Conservation (phyloP, 371 early-diverging fungal genomes). For the Thermomucor indicae-seudaticae region DNA sequence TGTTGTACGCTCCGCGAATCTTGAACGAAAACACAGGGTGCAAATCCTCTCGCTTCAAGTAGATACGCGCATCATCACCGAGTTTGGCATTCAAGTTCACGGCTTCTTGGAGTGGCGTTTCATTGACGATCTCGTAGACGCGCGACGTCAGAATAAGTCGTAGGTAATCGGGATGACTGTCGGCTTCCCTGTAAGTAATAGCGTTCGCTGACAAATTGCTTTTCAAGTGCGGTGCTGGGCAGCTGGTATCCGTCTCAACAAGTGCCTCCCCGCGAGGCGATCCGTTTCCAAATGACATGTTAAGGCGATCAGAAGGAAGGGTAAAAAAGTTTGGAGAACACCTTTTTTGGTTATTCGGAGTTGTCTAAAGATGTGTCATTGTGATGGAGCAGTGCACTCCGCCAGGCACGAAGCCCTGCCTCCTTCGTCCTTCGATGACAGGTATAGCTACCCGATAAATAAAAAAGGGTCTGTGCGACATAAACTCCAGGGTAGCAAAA, state of each 20-base stretch:
- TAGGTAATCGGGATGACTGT: slow-evolving; percentile 73
- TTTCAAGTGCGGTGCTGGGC: slow-evolving; percentile 19
- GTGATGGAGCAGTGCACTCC: no score
- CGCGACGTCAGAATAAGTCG: slow-evolving; percentile 86
- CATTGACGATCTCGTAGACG: slow-evolving; percentile 88
- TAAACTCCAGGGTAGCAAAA: no score
- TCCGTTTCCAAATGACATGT: no score
- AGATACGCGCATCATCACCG: slow-evolving; percentile 59
- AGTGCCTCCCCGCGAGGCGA: slow-evolving; percentile 8
- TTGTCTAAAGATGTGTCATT: no score
- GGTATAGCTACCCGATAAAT: no score
- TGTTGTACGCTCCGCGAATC: slow-evolving; percentile 95
- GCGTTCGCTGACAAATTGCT: no score
- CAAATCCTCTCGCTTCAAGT: slow-evolving; percentile 92
- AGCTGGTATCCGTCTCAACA: slow-evolving; percentile 19
- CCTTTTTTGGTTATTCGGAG: no score
- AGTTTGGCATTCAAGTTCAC: slow-evolving; percentile 73
- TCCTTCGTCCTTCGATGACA: no score
- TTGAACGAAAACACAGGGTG: slow-evolving; percentile 98
- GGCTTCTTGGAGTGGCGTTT: slow-evolving; percentile 85
- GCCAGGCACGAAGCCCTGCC: no score
- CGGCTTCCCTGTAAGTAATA: slow-evolving; percentile 1
- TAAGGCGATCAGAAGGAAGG: background rate
- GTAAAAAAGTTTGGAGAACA: background rate
- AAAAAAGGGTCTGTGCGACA: no score